These are phyloP conservation scores for Leishmania mexicana DNA, from an alignment of 208 protist species.

Conservation along the genomic window DNA sequence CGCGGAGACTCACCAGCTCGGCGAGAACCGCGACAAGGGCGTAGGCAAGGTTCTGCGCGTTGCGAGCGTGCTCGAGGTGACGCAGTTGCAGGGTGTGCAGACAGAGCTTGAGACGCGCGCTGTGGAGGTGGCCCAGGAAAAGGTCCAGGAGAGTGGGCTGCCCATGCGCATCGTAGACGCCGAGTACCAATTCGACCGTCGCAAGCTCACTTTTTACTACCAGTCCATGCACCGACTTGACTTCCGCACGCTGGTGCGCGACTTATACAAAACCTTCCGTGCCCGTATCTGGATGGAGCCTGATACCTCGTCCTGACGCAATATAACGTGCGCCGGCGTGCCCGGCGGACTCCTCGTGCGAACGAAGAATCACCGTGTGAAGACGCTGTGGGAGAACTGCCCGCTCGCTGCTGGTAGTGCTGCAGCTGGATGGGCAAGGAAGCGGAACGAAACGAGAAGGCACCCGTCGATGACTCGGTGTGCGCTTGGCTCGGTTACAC, in stretches of 20 bases:
- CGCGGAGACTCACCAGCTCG: constrained; percentile 24
- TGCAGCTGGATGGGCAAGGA: neutral
- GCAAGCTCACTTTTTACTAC: constrained; percentile 94
- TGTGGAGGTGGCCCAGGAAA: constrained; percentile 84
- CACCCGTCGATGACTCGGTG: neutral
- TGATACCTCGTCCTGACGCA: constrained; percentile 42
- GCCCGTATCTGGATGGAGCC: constrained; percentile 94
- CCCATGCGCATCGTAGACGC: constrained; percentile 92
- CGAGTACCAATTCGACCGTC: constrained; percentile 93
- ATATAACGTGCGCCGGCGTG: neutral
- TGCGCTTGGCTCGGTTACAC: neutral
- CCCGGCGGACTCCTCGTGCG: no score
- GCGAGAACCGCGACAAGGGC: constrained; percentile 47
- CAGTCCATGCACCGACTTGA: constrained; percentile 84
- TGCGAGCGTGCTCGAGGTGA: constrained; percentile 81
- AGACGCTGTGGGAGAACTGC: neutral
- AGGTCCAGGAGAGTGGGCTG: constrained; percentile 83
- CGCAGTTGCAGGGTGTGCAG: constrained; percentile 87
- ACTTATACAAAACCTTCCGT: constrained; percentile 91
- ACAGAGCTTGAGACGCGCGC: constrained; percentile 86
- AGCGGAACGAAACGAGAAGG: neutral
- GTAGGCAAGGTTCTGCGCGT: constrained; percentile 82
- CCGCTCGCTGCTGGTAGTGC: neutral
- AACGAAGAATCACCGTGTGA: neutral
- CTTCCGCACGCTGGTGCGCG: constrained; percentile 89